A percentile compares a stretch with the other conserved stretches of the same genome.
phyloP scores from a whole-genome alignment of 768 basidiomycete species.

The Exidia glandulosa region DNA sequence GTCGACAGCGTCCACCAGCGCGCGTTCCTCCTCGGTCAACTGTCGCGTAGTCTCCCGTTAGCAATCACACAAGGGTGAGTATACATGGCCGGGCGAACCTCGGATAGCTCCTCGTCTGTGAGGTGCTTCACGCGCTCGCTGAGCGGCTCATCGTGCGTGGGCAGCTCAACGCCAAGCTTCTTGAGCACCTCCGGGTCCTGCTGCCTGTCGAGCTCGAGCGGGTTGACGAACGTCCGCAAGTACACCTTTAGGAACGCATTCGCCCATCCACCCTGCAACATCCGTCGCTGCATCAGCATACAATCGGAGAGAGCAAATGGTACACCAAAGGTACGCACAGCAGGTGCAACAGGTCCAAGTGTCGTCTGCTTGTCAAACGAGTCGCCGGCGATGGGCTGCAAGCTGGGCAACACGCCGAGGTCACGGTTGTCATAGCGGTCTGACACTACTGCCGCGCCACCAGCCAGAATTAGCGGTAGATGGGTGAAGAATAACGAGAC shows the following conservation, averaged over 20 bases:
- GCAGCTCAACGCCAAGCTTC: background rate
- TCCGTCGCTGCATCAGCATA: background rate
- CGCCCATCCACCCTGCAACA: slow-evolving; percentile 71
- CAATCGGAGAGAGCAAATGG: background rate
- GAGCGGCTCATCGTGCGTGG: background rate
- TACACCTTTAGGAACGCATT: slow-evolving; percentile 63
- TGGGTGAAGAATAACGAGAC: slow-evolving; percentile 13
- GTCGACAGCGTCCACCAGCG: background rate
- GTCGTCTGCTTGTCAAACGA: slow-evolving; percentile 58
- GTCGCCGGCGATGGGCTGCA: slow-evolving; percentile 48
- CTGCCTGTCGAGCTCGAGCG: slow-evolving; percentile 54
- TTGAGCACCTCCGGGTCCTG: background rate
- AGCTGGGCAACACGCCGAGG: slow-evolving; percentile 63
- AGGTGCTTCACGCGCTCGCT: background rate
- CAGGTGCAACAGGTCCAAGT: slow-evolving; percentile 50
- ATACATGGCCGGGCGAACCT: background rate
- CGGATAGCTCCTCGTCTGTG: background rate
- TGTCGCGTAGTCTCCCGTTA: background rate
- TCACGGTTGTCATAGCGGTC: slow-evolving; percentile 79
- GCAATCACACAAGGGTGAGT: background rate
- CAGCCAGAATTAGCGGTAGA: background rate
- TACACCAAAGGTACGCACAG: slow-evolving; percentile 32
- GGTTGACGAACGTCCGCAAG: slow-evolving; percentile 64
- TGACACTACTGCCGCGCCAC: slow-evolving; percentile 25
- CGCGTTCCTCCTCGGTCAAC: background rate